Evolutionary conservation across 108 stramenopile species (phyloP).

Genomic region (Ochromonas danica): DNA sequence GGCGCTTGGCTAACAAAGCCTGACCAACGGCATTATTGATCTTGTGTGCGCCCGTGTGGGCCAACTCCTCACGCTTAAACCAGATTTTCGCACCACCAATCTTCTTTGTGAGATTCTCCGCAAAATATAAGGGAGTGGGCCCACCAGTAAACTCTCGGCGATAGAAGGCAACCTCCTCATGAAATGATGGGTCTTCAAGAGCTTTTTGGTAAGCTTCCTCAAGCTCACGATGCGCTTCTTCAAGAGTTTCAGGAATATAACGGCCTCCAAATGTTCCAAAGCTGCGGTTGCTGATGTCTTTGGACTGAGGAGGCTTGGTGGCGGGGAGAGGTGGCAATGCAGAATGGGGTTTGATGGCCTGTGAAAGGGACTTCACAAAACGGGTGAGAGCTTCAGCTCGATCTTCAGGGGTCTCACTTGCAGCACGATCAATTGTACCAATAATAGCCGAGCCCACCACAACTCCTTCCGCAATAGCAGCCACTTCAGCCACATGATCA

Average conservation of each 20-base stretch:
- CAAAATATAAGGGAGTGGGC: constrained; percentile 88
- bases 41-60: constrained; percentile 95
- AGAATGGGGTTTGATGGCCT: neutral
- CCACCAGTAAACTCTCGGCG: constrained; percentile 85
- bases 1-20: constrained; percentile 85
- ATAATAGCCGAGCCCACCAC: constrained; percentile 94
- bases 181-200: constrained; percentile 80
- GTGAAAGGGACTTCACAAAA: constrained; percentile 57
- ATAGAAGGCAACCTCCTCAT: constrained; percentile 83
- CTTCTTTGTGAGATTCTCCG: constrained; percentile 78
- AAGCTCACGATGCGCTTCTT: constrained; percentile 89
- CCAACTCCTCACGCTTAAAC: constrained; percentile 92
- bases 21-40: constrained; percentile 98
- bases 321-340: neutral
- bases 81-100: constrained; percentile 88
- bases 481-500: constrained; percentile 81
- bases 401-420: constrained; percentile 59
- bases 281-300: constrained; percentile 44
- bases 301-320: neutral
- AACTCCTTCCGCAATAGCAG: constrained; percentile 87
- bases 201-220: constrained; percentile 77
- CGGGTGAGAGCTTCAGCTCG: constrained; percentile 70
- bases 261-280: constrained; percentile 95
- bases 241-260: constrained; percentile 94
- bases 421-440: constrained; percentile 72